These are phyloP conservation scores for Russula emetica DNA, from an alignment of 768 basidiomycete species.

Conservation along the genomic window DNA sequence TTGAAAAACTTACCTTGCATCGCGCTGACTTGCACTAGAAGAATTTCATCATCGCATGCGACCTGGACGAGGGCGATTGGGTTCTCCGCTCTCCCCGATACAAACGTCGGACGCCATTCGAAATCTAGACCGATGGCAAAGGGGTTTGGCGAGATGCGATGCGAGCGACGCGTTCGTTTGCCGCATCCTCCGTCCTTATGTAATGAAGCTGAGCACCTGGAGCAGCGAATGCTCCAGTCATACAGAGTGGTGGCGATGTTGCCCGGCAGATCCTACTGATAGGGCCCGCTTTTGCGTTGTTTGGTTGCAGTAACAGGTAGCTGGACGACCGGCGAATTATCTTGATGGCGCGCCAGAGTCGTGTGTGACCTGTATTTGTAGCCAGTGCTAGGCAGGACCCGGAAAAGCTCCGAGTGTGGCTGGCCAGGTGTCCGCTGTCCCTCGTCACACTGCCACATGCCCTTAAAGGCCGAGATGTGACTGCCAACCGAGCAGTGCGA, in stretches of 20 bases:
- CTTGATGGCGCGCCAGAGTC: not conserved
- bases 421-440: not conserved
- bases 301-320: not conserved
- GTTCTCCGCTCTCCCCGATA: slow-evolving; percentile 53
- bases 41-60: slow-evolving; percentile 49
- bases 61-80: slow-evolving; percentile 73
- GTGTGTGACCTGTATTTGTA: not conserved
- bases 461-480: not conserved
- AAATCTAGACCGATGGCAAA: slow-evolving; percentile 60
- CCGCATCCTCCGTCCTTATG: slow-evolving; percentile 18
- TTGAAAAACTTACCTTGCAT: slow-evolving; percentile 45
- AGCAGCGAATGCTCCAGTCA: slow-evolving; percentile 12
- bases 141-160: not conserved
- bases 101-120: slow-evolving; percentile 69
- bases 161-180: slow-evolving; percentile 19
- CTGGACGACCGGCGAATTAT: too few species aligned
- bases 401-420: slow-evolving; percentile 1
- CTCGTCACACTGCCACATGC: not conserved
- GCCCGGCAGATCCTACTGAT: not conserved
- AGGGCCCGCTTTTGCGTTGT: too few species aligned
- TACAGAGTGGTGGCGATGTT: not conserved
- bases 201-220: slow-evolving; percentile 20
- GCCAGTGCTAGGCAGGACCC: not conserved
- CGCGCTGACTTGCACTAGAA: slow-evolving; percentile 60
- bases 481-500: not conserved